Evolutionary conservation across 345 rosid species (phyloP), one percentile per base, ranked within the genome.

Genomic region (Salix exigua): DNA sequence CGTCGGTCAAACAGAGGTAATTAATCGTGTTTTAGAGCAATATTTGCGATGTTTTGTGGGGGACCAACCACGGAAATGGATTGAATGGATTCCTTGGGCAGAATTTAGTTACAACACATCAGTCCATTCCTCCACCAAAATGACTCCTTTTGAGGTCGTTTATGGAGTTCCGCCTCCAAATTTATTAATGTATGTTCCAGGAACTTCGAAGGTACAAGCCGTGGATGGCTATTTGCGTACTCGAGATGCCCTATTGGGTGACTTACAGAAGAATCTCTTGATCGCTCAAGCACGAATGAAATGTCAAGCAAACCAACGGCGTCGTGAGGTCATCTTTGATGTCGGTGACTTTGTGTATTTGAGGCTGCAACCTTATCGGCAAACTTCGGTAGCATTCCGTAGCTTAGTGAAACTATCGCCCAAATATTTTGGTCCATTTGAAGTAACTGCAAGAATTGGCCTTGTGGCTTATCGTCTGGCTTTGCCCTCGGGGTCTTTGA

Each of bases 311-410:
- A 2, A 48, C 1, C 21, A 48, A 2, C 5, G 1, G 7, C 7
- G 2, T 0, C 21, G 21, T 0, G 7, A 48, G 7, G 53, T 48
- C 5, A 48, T 0, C 53, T 48, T 4, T 0, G 53, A 48, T 0
- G 53, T 48, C 0, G 53, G 53, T 0, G 21, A 48, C 53, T 48
- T 48, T 48, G 53, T 48, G 1, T 48, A 48, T 7, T 14, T 48
- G 7, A 48, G 5, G 1, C 5, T 48, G 8, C 53, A 48, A 2
- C 53, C 21, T 17, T 48, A 48, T 1, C 18, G 53, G 0, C 7
- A 48, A 6, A 5, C 53, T 0, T 48, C 21, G 0, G 18, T 46
- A 1, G 50, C 5, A 0, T 46, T 46, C 0, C 50, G 50, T 8
- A 46, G 18, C 18, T 46, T 5, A 2, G 0, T 46, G 5, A 46